These are phyloP conservation scores for Colletotrichum tofieldiae DNA, from an alignment of 2,329 filamentous ascomycete species.

Conservation along the genomic window DNA sequence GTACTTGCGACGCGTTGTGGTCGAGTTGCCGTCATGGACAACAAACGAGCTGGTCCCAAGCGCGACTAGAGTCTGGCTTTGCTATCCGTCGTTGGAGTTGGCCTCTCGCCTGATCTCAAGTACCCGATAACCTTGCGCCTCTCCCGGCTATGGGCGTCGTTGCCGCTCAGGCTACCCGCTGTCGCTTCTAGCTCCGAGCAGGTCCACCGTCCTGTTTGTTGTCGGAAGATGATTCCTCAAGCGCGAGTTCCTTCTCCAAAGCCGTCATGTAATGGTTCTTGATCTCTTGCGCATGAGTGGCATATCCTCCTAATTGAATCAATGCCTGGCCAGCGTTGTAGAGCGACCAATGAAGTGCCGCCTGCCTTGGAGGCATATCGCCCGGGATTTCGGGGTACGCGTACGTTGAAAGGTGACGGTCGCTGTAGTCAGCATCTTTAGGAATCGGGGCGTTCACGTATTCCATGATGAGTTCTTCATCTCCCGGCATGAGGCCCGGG, in stretches of 20 bases:
- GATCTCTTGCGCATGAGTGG: slow-evolving; percentile 46
- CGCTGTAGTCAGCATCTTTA: slow-evolving; percentile 19
- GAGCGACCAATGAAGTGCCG: slow-evolving; percentile 43
- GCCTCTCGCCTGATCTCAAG: background rate
- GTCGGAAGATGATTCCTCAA: slow-evolving; percentile 4
- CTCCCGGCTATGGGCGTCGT: background rate
- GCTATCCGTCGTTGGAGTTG: background rate
- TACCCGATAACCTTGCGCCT: background rate
- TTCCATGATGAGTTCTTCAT: slow-evolving; percentile 20
- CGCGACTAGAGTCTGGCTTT: background rate
- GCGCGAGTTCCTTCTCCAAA: slow-evolving; percentile 47
- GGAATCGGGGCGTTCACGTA: slow-evolving; percentile 27
- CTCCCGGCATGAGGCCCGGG: slow-evolving; percentile 8
- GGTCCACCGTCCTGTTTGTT: background rate
- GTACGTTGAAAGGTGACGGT: slow-evolving; percentile 27
- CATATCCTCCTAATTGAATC: slow-evolving; percentile 44
- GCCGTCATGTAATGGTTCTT: slow-evolving; percentile 41
- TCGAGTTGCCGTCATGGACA: no score
- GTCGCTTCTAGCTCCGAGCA: slow-evolving; percentile 2
- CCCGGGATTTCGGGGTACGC: slow-evolving; percentile 8
- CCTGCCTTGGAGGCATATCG: slow-evolving; percentile 15
- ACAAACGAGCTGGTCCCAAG: background rate
- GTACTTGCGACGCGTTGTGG: no score
- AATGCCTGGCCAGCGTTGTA: slow-evolving; percentile 44
- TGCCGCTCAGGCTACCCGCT: background rate